Evolutionary conservation across 768 basidiomycete genomes (phyloP).

Genomic region (Pisolithus tinctorius): DNA sequence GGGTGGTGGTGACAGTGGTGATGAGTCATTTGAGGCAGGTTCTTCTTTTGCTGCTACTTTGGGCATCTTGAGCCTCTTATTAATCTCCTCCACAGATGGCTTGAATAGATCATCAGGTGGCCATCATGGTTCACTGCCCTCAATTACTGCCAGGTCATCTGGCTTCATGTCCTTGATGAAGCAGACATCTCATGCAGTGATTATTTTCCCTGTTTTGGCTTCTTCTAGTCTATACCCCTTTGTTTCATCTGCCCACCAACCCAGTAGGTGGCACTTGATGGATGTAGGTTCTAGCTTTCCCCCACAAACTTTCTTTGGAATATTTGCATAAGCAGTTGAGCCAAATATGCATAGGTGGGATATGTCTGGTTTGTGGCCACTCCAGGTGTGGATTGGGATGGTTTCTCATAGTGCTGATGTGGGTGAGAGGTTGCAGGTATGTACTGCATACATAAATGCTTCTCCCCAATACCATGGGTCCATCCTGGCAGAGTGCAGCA

Average conservation of each 20-base stretch:
- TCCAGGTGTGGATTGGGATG: slow-evolving; percentile 15
- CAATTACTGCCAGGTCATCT: background rate
- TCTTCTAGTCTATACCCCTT: slow-evolving; percentile 6
- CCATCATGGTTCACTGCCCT: background rate
- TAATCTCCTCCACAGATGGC: background rate
- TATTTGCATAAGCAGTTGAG: slow-evolving; percentile 24
- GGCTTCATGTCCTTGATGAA: background rate
- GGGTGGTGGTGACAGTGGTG: background rate
- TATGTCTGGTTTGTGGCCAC: slow-evolving; percentile 19
- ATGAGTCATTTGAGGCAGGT: background rate
- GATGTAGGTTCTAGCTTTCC: slow-evolving; percentile 11
- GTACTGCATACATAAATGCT: slow-evolving; percentile 8
- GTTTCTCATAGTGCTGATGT: slow-evolving; percentile 10
- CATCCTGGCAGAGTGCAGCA: background rate
- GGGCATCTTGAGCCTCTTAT: slow-evolving; percentile 4
- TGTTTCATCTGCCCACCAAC: slow-evolving; percentile 3
- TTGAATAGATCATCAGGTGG: background rate
- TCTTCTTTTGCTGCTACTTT: slow-evolving; percentile 3
- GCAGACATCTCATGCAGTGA: background rate
- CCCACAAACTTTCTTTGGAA: slow-evolving; percentile 16
- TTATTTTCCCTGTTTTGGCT: background rate
- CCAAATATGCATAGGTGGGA: slow-evolving; percentile 28
- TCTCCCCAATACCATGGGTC: slow-evolving; percentile 7
- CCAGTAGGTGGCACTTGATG: slow-evolving; percentile 1
- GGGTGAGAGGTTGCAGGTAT: slow-evolving; percentile 11